Evolutionary conservation across 805 yeast genomes (phyloP).

Genomic region (Sugiyamaella valdiviana): DNA sequence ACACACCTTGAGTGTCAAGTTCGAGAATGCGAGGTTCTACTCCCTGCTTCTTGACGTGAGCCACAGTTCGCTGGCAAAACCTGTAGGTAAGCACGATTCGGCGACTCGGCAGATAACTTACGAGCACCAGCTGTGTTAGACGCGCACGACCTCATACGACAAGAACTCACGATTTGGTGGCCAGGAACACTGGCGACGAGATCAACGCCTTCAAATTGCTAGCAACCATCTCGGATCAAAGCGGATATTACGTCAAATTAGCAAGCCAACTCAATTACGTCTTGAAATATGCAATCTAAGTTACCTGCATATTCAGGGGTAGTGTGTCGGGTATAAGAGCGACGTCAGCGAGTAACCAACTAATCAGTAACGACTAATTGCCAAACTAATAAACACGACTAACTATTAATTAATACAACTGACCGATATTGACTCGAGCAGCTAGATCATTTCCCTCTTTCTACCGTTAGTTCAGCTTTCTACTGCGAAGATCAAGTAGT

Average conservation of each 20-base stretch:
- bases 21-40: slow-evolving; percentile 50
- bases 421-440: no score
- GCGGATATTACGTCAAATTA: no score
- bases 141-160: not conserved
- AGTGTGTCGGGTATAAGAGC: not conserved
- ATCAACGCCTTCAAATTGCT: not conserved
- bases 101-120: not conserved
- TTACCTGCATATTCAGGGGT: not conserved
- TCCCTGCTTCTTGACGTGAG: slow-evolving; percentile 34
- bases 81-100: slow-evolving; percentile 44
- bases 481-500: no score
- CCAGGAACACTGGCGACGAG: slow-evolving; percentile 55
- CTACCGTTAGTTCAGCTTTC: no score
- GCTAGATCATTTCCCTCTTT: no score
- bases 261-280: not conserved
- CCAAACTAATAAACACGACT: no score
- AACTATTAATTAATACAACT: no score
- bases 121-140: slow-evolving; percentile 5
- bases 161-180: slow-evolving; percentile 52
- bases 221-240: not conserved
- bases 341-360: no score
- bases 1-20: slow-evolving; percentile 37
- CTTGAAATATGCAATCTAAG: not conserved
- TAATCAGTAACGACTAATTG: no score
- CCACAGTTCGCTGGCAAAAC: slow-evolving; percentile 42